Percentiles rank a stretch among this genome's conserved stretches.
phyloP scores from a whole-genome alignment of 495 filamentous ascomycete genomes.

The Penicillium roqueforti region DNA sequence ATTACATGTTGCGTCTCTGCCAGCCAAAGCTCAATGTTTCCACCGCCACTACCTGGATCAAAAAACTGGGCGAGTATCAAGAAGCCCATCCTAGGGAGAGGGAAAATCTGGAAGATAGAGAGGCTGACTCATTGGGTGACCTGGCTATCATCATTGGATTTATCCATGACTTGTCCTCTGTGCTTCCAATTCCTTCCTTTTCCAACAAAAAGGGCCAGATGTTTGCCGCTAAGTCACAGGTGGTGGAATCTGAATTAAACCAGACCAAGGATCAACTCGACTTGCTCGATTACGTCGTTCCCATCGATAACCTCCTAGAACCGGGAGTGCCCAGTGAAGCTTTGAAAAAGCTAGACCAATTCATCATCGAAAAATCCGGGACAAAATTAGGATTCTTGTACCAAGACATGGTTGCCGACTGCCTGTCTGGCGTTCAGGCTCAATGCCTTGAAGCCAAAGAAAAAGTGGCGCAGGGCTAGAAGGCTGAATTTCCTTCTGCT shows the following conservation, averaged over 20 bases:
- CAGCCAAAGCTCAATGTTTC: neutral
- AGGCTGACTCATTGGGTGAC: neutral
- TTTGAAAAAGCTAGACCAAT: neutral
- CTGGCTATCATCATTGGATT: neutral
- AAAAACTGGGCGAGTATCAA: neutral
- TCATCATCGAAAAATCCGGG: neutral
- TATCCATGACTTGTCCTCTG: neutral
- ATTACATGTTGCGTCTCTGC: neutral
- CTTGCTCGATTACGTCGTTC: neutral
- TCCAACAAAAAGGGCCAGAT: neutral
- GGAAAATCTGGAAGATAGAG: neutral
- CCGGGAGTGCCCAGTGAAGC: neutral
- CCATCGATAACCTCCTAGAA: neutral
- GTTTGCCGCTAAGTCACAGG: neutral
- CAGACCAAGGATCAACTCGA: neutral
- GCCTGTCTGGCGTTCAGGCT: neutral
- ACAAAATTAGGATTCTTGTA: neutral
- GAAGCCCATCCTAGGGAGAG: neutral
- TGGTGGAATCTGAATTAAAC: neutral
- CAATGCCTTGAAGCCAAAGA: neutral
- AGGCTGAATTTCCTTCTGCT: neutral
- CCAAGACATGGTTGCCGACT: neutral
- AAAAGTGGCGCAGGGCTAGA: neutral
- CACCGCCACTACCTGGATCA: neutral
- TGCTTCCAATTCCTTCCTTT: neutral